Evolutionary conservation across 1,139 yeast genomes (phyloP), one percentile per base, ranked within the genome.

Genomic region (Lodderomyces parapsilosis): DNA sequence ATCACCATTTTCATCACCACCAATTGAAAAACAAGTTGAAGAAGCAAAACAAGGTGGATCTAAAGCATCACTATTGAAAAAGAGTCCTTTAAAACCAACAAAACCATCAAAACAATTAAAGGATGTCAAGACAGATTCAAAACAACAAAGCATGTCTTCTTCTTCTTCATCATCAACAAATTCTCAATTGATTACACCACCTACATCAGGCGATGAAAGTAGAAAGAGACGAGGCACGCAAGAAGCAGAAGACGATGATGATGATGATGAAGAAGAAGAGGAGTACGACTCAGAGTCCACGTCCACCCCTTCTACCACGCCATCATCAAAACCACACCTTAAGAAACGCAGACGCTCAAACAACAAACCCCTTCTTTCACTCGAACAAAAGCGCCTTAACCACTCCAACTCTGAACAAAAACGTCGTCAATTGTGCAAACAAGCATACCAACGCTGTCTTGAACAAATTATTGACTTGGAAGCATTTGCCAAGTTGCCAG

Each of bases 321-420:
- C 33, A 10, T 13, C 40, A 7, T 8, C 14, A 19, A 15, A 37
- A 22, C 27, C 35, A 34, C 51, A 48, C 20, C 40, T 43, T 2
- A 59, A 56, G 41, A 67, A 64, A 51, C 59, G 67, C 39, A 61
- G 60, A 48, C 60, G 69, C 48, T 58, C 66, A 15, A 54, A 65
- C 14, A 61, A 65, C 51, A 78, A 69, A 62, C 82, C 72, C n/a
- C 59, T 71, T 11, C 68, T 86, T 20, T 62, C 85, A 0, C 75
- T 79, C 41, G 85, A 83, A 53, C 89, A 86, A 57, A 85, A 84
- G 56, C 72, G 93, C 43, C 59, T 73, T 43, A 84, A 85, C 55
- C 96, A 88, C 59, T 81, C 86, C 6, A 71, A 79, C 40, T 80
- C 87, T 42, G 96, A 88, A 60, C 89, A 87, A 62, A 78, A 80